Conservation (phyloP, 352 stramenopile species). For the Globisporangium carolinianum region DNA sequence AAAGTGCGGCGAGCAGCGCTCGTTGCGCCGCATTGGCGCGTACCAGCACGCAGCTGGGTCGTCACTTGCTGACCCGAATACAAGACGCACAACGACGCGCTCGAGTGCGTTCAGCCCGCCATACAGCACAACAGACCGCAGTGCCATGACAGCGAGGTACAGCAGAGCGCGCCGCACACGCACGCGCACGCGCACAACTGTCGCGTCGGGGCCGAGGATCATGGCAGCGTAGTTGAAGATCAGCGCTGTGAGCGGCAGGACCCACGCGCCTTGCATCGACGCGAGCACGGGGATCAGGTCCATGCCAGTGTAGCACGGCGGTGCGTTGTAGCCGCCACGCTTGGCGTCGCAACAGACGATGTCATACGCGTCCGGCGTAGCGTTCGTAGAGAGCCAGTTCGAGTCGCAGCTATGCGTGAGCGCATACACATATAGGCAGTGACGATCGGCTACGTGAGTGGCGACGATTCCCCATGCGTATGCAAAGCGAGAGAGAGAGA, state of each 20-base stretch:
- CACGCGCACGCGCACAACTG: constrained; percentile 41
- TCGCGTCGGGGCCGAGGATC: constrained; percentile 46
- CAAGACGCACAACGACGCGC: constrained; percentile 25
- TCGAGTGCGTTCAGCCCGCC: constrained; percentile 48
- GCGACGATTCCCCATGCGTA: neutral
- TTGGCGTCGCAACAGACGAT: constrained; percentile 48
- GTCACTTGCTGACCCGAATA: constrained; percentile 23
- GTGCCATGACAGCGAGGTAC: constrained; percentile 53
- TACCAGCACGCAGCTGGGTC: constrained; percentile 43
- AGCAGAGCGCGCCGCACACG: constrained; percentile 47
- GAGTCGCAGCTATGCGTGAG: constrained; percentile 40
- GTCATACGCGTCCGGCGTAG: constrained; percentile 17
- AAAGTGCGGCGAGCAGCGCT: constrained; percentile 45
- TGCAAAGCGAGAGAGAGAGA: neutral
- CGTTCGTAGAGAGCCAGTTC: constrained; percentile 53
- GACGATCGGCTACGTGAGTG: neutral
- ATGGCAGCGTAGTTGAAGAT: constrained; percentile 68
- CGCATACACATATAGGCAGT: constrained; percentile 3
- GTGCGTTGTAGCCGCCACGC: constrained; percentile 17
- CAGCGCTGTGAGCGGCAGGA: constrained; percentile 44
- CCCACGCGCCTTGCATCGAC: constrained; percentile 52
- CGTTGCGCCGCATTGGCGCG: constrained; percentile 36
- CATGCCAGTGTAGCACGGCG: constrained; percentile 72
- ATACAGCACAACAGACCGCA: constrained; percentile 68
- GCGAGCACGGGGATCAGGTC: constrained; percentile 38